phyloP scores from a whole-genome alignment of 257 asterid species.

The Capsicum chinense region DNA sequence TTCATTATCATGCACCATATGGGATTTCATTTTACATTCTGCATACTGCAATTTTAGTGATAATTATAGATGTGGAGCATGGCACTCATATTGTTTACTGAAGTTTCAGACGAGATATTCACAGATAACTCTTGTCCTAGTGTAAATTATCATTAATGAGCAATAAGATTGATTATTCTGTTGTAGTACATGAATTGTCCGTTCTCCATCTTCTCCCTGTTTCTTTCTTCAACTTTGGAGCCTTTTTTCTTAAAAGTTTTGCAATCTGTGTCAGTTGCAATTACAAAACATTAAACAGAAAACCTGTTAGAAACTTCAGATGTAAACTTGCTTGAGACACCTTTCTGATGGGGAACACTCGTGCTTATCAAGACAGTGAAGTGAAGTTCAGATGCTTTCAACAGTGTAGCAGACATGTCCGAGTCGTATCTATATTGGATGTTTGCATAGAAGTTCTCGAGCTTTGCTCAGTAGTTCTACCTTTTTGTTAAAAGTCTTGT shows the following conservation, averaged over 20 bases:
- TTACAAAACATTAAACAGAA: neutral
- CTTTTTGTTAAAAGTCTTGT: neutral
- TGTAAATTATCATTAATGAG: conserved; percentile 4
- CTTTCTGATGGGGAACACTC: neutral
- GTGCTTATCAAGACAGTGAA: neutral
- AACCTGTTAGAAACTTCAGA: neutral
- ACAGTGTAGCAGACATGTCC: conserved; percentile 17
- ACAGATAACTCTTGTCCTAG: neutral
- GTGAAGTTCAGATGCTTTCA: conserved; percentile 25
- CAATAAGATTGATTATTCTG: conserved; percentile 11
- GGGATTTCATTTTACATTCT: conserved; percentile 6
- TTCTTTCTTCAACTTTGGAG: conserved; percentile 2
- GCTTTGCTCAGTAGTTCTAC: neutral
- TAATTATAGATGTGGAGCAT: neutral
- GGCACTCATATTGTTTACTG: neutral
- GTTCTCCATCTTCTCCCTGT: neutral
- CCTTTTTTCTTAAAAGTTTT: neutral
- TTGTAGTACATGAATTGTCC: neutral
- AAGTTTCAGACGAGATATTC: conserved; percentile 14
- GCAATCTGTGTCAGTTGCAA: neutral
- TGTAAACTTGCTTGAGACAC: conserved; percentile 23
- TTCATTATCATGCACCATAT: conserved; percentile 23
- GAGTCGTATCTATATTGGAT: neutral
- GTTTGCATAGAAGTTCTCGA: neutral
- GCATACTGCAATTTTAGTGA: conserved; percentile 5